Base-by-base conservation (phyloP, 176 grass and related monocot species). In the Canna indica region DNA sequence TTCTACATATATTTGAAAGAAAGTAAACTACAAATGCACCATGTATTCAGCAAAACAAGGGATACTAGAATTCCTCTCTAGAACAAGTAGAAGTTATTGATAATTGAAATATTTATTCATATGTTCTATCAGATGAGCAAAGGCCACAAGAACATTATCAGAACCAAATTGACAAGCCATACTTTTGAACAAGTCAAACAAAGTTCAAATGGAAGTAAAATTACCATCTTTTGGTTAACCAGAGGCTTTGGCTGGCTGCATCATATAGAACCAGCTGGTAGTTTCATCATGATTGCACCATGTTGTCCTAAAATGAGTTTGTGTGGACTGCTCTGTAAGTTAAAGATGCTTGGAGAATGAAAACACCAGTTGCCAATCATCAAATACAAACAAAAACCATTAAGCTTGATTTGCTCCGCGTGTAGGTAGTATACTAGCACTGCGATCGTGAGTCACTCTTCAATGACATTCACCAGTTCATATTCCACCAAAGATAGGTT, bases 401-500 rank as follows among this genome's bases (percentile, higher is more conserved):
- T 25, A n/a, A 56, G 4, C 52, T 56, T 56, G 52, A 56, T 56
- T n/a, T 10, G 17, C 18, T 56, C 52, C 22, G 52, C 52, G 14
- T 7, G 50, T n/a, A 25, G 20, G 52, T 8, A 13, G 22, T 31
- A 27, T 32, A 32, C 14, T 20, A 6, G 14, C 32, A 11, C 11
- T 13, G 32, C 28, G 35, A 35, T 35, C 14, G 30, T 14, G 17
- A 24, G 29, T 90, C 82, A 88, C 77, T 81, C 79, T 83, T 90
- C 84, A 20, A 73, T 67, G 25, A 89, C 85, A 38, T 87, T 90
- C 73, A 95, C 91, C 75, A 95, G 87, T 59, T 95, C 91, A 77
- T 95, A 95, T 63, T 90, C 85, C 47, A 95, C 85, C 35, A 91
- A 85, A 58, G 91, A 95, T 11, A 95, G 72, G 50, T 95, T 91